Base-by-base conservation (phyloP, 257 asterid species). In the Thymus quinquecostatus region DNA sequence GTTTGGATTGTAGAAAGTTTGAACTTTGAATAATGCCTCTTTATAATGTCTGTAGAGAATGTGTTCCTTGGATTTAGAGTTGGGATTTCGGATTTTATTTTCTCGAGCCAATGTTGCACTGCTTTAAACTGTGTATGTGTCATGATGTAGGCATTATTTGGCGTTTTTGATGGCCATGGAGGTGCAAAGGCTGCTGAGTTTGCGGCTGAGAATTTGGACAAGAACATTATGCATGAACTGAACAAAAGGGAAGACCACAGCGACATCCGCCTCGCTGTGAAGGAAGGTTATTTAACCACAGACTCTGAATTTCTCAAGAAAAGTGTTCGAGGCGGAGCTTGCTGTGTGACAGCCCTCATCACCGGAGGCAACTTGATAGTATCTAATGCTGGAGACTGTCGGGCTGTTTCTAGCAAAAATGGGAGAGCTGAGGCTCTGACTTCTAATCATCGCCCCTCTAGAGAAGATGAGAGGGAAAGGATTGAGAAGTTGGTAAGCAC, bases 301-400 rank as follows among this genome's bases (percentile, higher is more conserved):
- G 98, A 92, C 76, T 64, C 86, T 0, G 91, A 86, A 44, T 92
- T 89, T 71, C 83, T 92, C 38, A 82, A 79, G 79, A 78, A 72
- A 61, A 88, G 86, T 70, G 73, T 72, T 63, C 75, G 88, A 29
- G 94, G 96, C 2, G 96, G 98, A 21, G 66, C 98, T 1, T 92
- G 98, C 67, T 87, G 92, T 4, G 96, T 92, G 55, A 89, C 98
- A 10, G 98, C 94, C 6, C 53, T 92, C 73, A 80, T 92, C 69
- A 72, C 53, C 64, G 67, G 78, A 3, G 96, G 98, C 40, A 84
- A 79, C 48, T 44, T 89, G 8, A 82, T 92, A 38, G 84, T 89
- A n/a, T 92, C 98, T 6, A 92, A 92, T 48, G 94, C 89, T 21
- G 98, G 98, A 5, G 98, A 92, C 57, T 92, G 96, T 64, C 96